Evolutionary conservation across 2,329 filamentous ascomycete genomes (phyloP).

Genomic region (Paecilomyces sp.): DNA sequence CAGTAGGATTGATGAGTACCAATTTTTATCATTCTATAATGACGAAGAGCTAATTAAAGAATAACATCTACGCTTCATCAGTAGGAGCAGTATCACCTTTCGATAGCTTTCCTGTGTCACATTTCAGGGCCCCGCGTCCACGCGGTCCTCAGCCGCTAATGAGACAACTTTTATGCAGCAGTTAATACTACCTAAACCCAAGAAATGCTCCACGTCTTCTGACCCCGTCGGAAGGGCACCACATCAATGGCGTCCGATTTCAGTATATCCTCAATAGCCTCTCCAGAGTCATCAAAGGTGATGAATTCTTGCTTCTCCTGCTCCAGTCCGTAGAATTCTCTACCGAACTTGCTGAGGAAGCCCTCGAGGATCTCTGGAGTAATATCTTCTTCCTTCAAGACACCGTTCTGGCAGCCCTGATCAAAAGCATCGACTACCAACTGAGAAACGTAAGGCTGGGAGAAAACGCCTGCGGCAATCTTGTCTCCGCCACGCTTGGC

Average conservation of each 20-base stretch:
- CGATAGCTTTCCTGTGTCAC: not conserved
- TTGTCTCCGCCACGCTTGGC: slow-evolving; percentile 50
- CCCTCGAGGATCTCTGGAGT: slow-evolving; percentile 48
- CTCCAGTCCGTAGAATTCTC: slow-evolving; percentile 52
- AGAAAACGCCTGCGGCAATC: slow-evolving; percentile 54
- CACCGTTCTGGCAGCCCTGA: slow-evolving; percentile 46
- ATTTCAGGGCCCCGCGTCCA: not conserved
- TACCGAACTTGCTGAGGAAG: slow-evolving; percentile 52
- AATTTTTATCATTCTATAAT: not conserved
- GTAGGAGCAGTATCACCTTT: not conserved
- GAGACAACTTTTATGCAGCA: not conserved
- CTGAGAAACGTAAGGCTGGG: slow-evolving; percentile 53
- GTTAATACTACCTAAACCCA: slow-evolving; percentile 17
- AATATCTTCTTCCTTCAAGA: slow-evolving; percentile 48
- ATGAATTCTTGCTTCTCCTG: slow-evolving; percentile 43
- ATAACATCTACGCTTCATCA: not conserved
- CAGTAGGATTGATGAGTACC: not conserved
- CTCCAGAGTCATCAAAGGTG: slow-evolving; percentile 49
- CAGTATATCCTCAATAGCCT: slow-evolving; percentile 49
- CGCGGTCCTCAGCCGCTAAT: not conserved
- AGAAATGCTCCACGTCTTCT: slow-evolving; percentile 40
- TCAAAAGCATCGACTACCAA: slow-evolving; percentile 54
- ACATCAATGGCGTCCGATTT: slow-evolving; percentile 50
- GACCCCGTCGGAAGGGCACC: slow-evolving; percentile 58
- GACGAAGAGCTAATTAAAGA: not conserved